A percentile compares a stretch with the other conserved stretches of the same genome.
These are phyloP conservation scores for Clavispora phyllophila DNA, from an alignment of 805 yeast genomes.

Conservation along the genomic window DNA sequence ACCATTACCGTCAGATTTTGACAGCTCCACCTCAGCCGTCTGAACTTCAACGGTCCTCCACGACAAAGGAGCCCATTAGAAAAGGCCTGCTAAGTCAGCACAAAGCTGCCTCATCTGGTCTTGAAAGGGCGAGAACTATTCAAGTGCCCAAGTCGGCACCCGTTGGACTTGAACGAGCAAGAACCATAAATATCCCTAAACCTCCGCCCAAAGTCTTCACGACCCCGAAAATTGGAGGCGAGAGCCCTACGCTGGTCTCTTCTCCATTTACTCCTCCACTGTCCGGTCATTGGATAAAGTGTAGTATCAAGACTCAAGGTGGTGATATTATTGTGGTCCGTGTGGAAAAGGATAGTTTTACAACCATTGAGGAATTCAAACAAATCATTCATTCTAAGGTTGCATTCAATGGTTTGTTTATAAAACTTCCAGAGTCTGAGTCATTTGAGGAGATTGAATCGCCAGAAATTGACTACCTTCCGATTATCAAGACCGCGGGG, in stretches of 20 bases:
- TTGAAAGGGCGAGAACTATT: conserved; percentile 7
- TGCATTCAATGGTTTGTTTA: conserved; percentile 22
- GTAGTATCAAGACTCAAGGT: conserved; percentile 24
- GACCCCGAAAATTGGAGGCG: background rate
- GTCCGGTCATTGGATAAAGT: conserved; percentile 14
- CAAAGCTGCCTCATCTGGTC: background rate
- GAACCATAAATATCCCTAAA: background rate
- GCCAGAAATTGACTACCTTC: conserved; percentile 17
- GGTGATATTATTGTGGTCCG: conserved; percentile 25
- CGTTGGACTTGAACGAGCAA: background rate
- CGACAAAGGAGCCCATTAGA: conserved; percentile 8
- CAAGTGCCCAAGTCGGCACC: background rate
- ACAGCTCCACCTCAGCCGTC: conserved; percentile 1
- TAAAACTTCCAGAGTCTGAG: conserved; percentile 19
- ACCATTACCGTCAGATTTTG: conserved; percentile 27
- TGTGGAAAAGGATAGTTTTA: conserved; percentile 19
- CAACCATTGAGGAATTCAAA: conserved; percentile 23
- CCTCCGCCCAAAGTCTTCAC: background rate
- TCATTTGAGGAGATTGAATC: conserved; percentile 26
- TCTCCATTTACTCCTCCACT: conserved; percentile 1
- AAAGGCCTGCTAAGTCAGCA: background rate
- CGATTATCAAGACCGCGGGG: conserved; percentile 15
- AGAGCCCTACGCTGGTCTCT: background rate
- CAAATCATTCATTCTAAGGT: conserved; percentile 19
- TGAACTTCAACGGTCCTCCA: conserved; percentile 9